Base-by-base conservation (phyloP, 495 filamentous ascomycete species). In the Aspergillus bridgeri region DNA sequence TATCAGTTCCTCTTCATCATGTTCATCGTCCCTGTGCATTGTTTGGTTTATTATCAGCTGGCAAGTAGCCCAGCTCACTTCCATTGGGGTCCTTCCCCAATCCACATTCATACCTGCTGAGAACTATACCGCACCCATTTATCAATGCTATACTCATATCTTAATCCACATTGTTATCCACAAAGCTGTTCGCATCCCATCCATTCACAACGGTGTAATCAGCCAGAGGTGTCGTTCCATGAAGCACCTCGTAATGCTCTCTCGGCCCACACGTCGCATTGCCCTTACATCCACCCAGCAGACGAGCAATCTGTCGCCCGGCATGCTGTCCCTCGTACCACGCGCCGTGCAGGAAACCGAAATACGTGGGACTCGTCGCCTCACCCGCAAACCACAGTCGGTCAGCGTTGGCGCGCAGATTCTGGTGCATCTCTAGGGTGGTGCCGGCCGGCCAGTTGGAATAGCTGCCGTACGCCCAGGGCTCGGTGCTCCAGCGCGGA, bases 351-450 rank as follows among this genome's bases (percentile, higher is more conserved):
- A 91, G 66, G 67, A 88, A 90, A 0, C 88, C 88, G 71, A 82
- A 91, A 61, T 86, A 89, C 68, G 84, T 75, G 13, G 82, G 72
- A 58, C 83, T 88, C 0, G 86, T 89, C 23, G 85, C 83, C 63
- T 91, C 88, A 1, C 88, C 88, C 1, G 88, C 87, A 66, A 89
- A 91, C 71, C 79, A 89, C 19, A 91, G 65, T 3, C 82, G 68
- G 51, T 79, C 81, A 0, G 86, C 70, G 61, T 88, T 88, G n/a
- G 87, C 86, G 1, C 87, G 78, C 48, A 91, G 75, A 57, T 90
- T 90, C 66, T 90, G 83, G 64, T 91, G 88, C 69, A 77, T 83
- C 61, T 89, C 82, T 1, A 89, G 74, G 4, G 80, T 86, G 24
- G 82, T 83, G 3, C 83, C 83, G 0, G 80, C 69, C 0, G 88